phyloP scores from a whole-genome alignment of 257 asterid genomes.

The Solanum ahanhuiri region DNA sequence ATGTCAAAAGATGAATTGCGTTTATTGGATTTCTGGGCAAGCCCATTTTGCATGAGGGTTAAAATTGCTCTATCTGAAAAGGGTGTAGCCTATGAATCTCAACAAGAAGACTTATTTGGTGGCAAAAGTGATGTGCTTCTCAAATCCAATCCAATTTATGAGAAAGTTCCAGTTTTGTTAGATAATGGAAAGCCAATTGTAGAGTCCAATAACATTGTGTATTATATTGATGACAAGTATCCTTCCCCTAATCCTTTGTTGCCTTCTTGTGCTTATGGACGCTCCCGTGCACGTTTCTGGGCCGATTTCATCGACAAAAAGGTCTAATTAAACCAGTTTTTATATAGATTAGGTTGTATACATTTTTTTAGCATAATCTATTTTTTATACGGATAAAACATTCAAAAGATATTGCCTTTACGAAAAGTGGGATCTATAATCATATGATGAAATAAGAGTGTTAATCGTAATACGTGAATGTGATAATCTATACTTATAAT shows the following conservation, averaged over 20 bases:
- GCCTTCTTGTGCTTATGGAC: slow-evolving; percentile 47
- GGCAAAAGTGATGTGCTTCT: slow-evolving; percentile 55
- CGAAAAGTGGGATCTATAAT: too few species aligned
- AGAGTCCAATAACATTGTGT: slow-evolving; percentile 63
- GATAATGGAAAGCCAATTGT: slow-evolving; percentile 51
- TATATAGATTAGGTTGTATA: too few species aligned
- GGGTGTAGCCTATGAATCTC: slow-evolving; percentile 33
- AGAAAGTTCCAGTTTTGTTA: slow-evolving; percentile 68
- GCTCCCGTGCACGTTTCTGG: slow-evolving; percentile 68
- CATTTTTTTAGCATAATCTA: too few species aligned
- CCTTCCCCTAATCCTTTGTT: slow-evolving; percentile 25
- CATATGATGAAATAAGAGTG: too few species aligned
- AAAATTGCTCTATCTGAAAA: slow-evolving; percentile 54
- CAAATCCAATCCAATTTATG: slow-evolving; percentile 56
- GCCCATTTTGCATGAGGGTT: slow-evolving; percentile 49
- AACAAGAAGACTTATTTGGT: slow-evolving; percentile 44
- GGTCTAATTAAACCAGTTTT: slow-evolving; percentile 14
- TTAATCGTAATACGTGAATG: too few species aligned
- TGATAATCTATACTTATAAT: too few species aligned
- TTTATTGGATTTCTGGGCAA: slow-evolving; percentile 50
- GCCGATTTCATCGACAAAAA: slow-evolving; percentile 73
- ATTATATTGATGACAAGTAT: slow-evolving; percentile 62
- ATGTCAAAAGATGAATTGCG: slow-evolving; percentile 41
- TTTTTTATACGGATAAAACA: too few species aligned
- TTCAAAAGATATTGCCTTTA: too few species aligned